Evolutionary conservation across 1,284 basidiomycete genomes (phyloP).

Genomic region (Crepidotus sp.): DNA sequence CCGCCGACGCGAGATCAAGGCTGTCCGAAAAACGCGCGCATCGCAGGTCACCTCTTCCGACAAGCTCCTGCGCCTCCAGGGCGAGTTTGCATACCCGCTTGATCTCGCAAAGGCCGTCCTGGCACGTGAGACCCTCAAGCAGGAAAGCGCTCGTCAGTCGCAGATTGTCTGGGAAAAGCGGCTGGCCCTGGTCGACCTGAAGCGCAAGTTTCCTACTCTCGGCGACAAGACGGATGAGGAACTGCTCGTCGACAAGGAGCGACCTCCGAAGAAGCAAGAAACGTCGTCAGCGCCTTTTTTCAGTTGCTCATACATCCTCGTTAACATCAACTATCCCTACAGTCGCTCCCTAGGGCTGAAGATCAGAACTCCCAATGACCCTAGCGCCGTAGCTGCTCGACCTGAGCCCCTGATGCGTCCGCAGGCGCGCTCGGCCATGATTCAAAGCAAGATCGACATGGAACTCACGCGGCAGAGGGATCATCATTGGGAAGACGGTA

Average conservation of each 20-base stretch:
- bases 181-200: constrained; percentile 68
- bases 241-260: constrained; percentile 68
- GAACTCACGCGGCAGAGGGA: constrained; percentile 63
- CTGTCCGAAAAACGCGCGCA: constrained; percentile 88
- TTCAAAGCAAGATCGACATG: constrained; percentile 62
- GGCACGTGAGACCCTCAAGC: constrained; percentile 70
- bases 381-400: constrained; percentile 25
- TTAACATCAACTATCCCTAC: neutral
- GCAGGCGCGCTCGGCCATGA: constrained; percentile 54
- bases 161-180: constrained; percentile 75
- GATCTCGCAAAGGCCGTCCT: constrained; percentile 67
- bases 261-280: constrained; percentile 52
- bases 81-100: constrained; percentile 65
- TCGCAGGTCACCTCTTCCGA: constrained; percentile 86
- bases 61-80: constrained; percentile 73
- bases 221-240: constrained; percentile 78
- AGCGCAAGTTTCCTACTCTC: constrained; percentile 64
- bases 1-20: constrained; percentile 90
- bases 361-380: constrained; percentile 39
- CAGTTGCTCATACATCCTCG: neutral
- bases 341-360: constrained; percentile 45
- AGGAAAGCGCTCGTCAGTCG: constrained; percentile 49
- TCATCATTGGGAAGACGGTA: constrained; percentile 76
- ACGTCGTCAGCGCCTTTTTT: constrained; percentile 32
- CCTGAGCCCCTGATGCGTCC: constrained; percentile 47